A percentile compares a stretch with the other conserved stretches of the same genome.
Evolutionary conservation across 805 yeast genomes (phyloP).

Genomic region (Candida glaebosa): DNA sequence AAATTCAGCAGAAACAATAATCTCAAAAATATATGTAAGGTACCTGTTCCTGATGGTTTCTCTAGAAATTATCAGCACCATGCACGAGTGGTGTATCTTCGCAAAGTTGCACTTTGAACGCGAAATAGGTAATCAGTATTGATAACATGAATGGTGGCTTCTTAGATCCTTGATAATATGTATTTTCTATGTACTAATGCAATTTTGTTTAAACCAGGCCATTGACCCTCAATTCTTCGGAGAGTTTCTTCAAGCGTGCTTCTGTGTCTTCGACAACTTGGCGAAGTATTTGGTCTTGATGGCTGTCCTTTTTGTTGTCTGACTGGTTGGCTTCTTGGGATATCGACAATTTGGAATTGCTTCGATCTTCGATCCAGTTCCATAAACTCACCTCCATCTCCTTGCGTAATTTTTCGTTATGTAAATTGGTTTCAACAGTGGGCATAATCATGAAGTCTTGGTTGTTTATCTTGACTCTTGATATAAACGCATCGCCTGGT

Average conservation of each 20-base stretch:
- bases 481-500: constrained; percentile 7
- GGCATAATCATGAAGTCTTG: constrained; percentile 38
- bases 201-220: background rate
- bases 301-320: constrained; percentile 8
- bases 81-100: background rate
- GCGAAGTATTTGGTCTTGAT: constrained; percentile 40
- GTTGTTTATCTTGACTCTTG: constrained; percentile 28
- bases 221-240: constrained; percentile 5
- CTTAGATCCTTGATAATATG: too few relatives aligned
- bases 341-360: constrained; percentile 15
- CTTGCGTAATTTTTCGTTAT: constrained; percentile 21
- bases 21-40: background rate
- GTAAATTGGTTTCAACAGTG: constrained; percentile 31
- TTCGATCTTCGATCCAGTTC: constrained; percentile 60
- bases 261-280: constrained; percentile 48
- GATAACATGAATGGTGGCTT: too few relatives aligned
- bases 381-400: constrained; percentile 61
- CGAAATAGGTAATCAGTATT: too few relatives aligned
- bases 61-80: background rate
- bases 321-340: constrained; percentile 4
- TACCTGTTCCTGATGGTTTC: background rate
- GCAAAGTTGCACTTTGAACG: too few relatives aligned
- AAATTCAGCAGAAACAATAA: too few relatives aligned
- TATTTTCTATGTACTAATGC: background rate
- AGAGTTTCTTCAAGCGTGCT: constrained; percentile 30